Evolutionary conservation across 163 green algal genomes (phyloP), one percentile per base, ranked within the genome.

Genomic region (Volvox carteri): DNA sequence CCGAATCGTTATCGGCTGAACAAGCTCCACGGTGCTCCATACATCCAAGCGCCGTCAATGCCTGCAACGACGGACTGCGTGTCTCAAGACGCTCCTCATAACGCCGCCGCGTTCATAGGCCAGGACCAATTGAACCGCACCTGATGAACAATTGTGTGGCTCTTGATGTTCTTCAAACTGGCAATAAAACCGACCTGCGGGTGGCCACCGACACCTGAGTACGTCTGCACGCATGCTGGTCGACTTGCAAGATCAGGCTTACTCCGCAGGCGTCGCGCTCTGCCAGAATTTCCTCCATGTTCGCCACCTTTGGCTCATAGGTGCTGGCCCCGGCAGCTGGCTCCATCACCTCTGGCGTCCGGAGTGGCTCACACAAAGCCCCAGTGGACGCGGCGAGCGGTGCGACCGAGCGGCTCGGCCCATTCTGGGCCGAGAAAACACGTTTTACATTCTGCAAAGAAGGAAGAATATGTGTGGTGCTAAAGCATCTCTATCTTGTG

Each of bases 21-120:
- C 98, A 99, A 11, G 97, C 98, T 19, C 98, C 98, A 41, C 98
- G 96, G 94, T 99, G 98, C 95, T 99, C 98, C 98, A 99, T 99
- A 94, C 98, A 99, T 1, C 96, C 97, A 35, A 99, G 94, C 2
- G 97, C 97, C 1, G 85, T 94, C 30, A 99, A 91, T 0, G 98
- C 97, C 97, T 99, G 94, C 62, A 19, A 1, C 52, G 6, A 65
- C 91, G 48, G 52, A 54, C 56, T 42, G 4, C 46, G 52, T 56
- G 54, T 14, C 41, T 85, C 78, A 74, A n/a, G n/a, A 67, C 46
- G 75, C 19, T 54, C 8, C 18, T 18, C 50, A 44, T 8, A 56
- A 76, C 73, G 78, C 78, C 41, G 52, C 50, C 46, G 21, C 46
- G 37, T 46, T 83, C 25, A n/a, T 30, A 68, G 28, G 28, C 21